Evolutionary conservation across 768 basidiomycete genomes (phyloP), one percentile per base, ranked within the genome.

Genomic region (Phylloporus sp.): DNA sequence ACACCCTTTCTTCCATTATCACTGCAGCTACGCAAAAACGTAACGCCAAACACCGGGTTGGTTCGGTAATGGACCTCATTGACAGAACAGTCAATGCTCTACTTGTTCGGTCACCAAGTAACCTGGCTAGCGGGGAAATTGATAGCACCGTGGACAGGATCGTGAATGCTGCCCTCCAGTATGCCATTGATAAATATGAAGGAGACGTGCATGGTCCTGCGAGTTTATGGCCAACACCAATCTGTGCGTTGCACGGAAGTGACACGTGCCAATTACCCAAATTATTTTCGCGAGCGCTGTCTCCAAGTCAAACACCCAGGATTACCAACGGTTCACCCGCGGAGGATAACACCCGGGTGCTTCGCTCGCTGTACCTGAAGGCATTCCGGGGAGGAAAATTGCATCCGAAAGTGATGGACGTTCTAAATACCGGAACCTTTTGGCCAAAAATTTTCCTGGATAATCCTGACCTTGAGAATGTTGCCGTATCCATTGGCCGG

Each of bases 381-480:
- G 86, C 86, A 0, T 91, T 85, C 65, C 76, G 87, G 46, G 63
- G 60, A 1, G 88, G 87, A 4, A 63, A 65, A 1, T 66, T 91
- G 18, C 72, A 80, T 16, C 78, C 85, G 2, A 76, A 79, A 52
- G 68, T 80, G 26, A 64, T 85, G 63, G 85, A 91, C 56, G 62
- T 77, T 5, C 64, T 91, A 47, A 80, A 69, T 50, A 82, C 85
- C 0, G 79, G 77, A 16, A 82, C 86, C 1, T 82, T 74, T 51
- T 91, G 87, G 86, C 81, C 86, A 5, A 72, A 75, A 29, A 63
- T 84, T n/a, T 90, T 88, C 64, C 76, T 92, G 18, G 90, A 92
- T 54, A 79, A 83, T 57, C 90, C 90, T 0, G 89, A 92, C 65
- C 45, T 77, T 27, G 86, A 89, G 63, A 81, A 80, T 1, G 84